Conservation (phyloP, 495 filamentous ascomycete species). For the Hypoxylon subgilvum region DNA sequence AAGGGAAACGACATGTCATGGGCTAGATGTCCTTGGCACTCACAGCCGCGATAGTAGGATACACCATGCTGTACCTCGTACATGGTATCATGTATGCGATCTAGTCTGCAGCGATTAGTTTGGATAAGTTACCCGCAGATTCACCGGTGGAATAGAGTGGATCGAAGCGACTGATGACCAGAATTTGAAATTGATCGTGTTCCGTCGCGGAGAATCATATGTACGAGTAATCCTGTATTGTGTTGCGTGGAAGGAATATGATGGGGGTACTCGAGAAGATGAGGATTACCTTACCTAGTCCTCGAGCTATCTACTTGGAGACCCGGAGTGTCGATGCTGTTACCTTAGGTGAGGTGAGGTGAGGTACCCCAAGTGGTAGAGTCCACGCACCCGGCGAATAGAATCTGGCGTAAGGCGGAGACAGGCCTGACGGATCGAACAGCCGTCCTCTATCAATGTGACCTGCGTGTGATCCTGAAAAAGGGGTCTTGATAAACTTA, state of each 20-base stretch:
- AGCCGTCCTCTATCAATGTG: conserved; percentile 5
- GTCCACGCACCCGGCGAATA: conserved; percentile 5
- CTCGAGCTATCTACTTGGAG: not conserved
- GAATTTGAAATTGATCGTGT: too few species aligned
- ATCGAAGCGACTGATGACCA: conserved; percentile 6
- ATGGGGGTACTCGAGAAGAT: not conserved
- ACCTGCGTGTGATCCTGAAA: conserved; percentile 8
- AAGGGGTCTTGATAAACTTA: conserved; percentile 6
- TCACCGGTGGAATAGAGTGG: conserved; percentile 4
- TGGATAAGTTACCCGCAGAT: conserved; percentile 20
- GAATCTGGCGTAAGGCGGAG: not conserved
- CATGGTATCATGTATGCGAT: conserved; percentile 4
- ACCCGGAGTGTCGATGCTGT: too few species aligned
- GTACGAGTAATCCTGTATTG: conserved; percentile 5
- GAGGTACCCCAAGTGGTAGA: not conserved
- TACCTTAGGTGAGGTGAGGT: too few species aligned
- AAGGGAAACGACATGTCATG: conserved; percentile 27
- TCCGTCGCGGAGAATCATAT: conserved; percentile 1
- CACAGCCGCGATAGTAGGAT: too few species aligned
- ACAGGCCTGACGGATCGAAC: conserved; percentile 14
- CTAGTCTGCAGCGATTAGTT: conserved; percentile 12
- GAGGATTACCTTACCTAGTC: not conserved
- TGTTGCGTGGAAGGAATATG: conserved; percentile 8
- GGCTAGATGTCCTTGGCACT: conserved; percentile 28
- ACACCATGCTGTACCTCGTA: too few species aligned